Conservation (phyloP, 2,329 filamentous ascomycete species). For the Tolypocladium guangdongense region DNA sequence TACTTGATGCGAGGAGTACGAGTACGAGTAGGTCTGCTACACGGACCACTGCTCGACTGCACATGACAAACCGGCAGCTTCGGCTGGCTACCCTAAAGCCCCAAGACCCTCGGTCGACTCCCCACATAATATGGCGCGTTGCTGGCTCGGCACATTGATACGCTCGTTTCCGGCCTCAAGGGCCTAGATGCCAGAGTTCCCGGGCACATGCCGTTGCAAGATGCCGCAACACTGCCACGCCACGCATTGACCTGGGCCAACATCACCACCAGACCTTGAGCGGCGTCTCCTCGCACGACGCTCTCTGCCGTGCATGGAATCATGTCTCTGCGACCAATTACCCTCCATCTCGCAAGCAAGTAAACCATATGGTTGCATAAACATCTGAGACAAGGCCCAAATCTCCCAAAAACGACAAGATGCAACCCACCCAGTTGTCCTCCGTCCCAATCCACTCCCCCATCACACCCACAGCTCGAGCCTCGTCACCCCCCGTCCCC, state of each 20-base stretch:
- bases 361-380: neutral
- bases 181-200: neutral
- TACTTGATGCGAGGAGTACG: no score
- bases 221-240: neutral
- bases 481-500: constrained; percentile 12
- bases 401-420: neutral
- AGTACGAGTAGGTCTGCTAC: no score
- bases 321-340: neutral
- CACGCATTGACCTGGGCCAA: neutral
- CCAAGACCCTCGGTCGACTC: neutral
- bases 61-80: neutral
- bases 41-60: no score
- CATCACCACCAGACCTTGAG: neutral
- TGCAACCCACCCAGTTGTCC: neutral
- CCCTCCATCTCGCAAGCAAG: neutral
- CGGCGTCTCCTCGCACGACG: neutral
- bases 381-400: neutral
- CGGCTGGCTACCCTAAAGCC: neutral
- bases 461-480: constrained; percentile 13
- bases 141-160: neutral
- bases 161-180: neutral
- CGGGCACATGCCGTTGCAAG: neutral
- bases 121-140: neutral
- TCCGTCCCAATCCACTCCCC: neutral
- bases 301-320: neutral